phyloP scores from a whole-genome alignment of 805 yeast genomes.

The Yamadazyma phyllophila region DNA sequence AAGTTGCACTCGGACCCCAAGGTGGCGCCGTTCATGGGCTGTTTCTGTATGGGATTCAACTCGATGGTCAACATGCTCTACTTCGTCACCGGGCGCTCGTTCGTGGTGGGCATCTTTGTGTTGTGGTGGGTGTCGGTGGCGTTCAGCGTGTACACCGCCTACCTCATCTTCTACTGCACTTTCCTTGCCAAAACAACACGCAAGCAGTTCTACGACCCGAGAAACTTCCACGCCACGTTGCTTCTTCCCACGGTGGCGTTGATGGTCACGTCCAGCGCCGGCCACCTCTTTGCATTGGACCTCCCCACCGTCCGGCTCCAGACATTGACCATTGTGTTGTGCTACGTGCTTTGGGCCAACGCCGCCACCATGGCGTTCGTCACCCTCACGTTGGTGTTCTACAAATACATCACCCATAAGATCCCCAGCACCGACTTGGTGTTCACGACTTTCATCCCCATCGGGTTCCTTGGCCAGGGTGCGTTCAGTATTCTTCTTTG shows the following conservation, averaged over 20 bases:
- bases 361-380: slow-evolving; percentile 63
- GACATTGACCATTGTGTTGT: slow-evolving; percentile 51
- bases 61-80: slow-evolving; percentile 61
- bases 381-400: slow-evolving; percentile 54
- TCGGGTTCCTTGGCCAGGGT: slow-evolving; percentile 88
- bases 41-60: slow-evolving; percentile 75
- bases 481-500: slow-evolving; percentile 61
- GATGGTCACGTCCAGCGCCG: slow-evolving; percentile 74
- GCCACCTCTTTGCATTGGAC: slow-evolving; percentile 49
- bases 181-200: slow-evolving; percentile 40
- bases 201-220: slow-evolving; percentile 18
- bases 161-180: slow-evolving; percentile 54
- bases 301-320: slow-evolving; percentile 45
- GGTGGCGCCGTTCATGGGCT: slow-evolving; percentile 67
- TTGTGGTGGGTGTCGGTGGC: slow-evolving; percentile 74
- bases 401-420: slow-evolving; percentile 57
- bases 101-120: slow-evolving; percentile 46
- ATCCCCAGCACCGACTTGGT: slow-evolving; percentile 55
- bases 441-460: slow-evolving; percentile 71
- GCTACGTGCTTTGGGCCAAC: slow-evolving; percentile 64
- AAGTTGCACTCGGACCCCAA: slow-evolving; percentile 32
- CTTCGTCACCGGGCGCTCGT: slow-evolving; percentile 36
- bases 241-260: slow-evolving; percentile 77
- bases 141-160: slow-evolving; percentile 56
- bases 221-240: slow-evolving; percentile 52